Evolutionary conservation across 176 grass and related monocot species (phyloP).

Genomic region (Triticum timopheevii): DNA sequence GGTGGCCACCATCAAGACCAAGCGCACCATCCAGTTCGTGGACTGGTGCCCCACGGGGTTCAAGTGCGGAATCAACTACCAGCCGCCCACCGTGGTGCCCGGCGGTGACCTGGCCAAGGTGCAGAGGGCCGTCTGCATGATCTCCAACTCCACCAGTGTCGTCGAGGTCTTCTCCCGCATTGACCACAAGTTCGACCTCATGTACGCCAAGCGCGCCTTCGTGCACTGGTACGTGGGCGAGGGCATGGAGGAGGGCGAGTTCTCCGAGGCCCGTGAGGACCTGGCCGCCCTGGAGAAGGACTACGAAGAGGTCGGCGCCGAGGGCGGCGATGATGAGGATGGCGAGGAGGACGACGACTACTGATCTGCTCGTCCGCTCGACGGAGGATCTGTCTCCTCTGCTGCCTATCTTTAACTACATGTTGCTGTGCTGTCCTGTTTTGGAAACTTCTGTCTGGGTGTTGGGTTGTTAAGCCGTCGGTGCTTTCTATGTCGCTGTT

Average conservation of each 20-base stretch:
- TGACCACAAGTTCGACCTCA: conserved; percentile 87
- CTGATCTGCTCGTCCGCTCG: conserved; percentile 21
- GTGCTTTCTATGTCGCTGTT: neutral
- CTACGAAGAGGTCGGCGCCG: conserved; percentile 35
- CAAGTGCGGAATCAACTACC: conserved; percentile 91
- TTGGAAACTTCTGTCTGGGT: neutral
- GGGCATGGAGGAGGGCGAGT: conserved; percentile 52
- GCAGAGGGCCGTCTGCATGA: conserved; percentile 84
- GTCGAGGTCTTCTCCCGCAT: conserved; percentile 83
- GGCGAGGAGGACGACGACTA: conserved; percentile 39
- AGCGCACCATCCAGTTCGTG: conserved; percentile 85
- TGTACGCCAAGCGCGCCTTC: conserved; percentile 80
- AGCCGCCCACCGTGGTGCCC: conserved; percentile 70
- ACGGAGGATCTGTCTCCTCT: neutral
- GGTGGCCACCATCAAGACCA: conserved; percentile 82
- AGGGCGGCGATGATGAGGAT: conserved; percentile 25
- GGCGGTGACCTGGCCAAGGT: conserved; percentile 82
- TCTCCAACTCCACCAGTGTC: conserved; percentile 85
- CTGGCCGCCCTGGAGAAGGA: conserved; percentile 49
- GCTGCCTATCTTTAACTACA: neutral
- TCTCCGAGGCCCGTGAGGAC: conserved; percentile 47
- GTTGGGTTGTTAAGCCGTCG: neutral
- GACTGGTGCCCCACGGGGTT: conserved; percentile 90
- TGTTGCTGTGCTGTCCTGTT: neutral
- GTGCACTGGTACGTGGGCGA: conserved; percentile 47